Evolutionary conservation across 2,329 filamentous ascomycete genomes (phyloP).

Genomic region (Aspergillus sp.): DNA sequence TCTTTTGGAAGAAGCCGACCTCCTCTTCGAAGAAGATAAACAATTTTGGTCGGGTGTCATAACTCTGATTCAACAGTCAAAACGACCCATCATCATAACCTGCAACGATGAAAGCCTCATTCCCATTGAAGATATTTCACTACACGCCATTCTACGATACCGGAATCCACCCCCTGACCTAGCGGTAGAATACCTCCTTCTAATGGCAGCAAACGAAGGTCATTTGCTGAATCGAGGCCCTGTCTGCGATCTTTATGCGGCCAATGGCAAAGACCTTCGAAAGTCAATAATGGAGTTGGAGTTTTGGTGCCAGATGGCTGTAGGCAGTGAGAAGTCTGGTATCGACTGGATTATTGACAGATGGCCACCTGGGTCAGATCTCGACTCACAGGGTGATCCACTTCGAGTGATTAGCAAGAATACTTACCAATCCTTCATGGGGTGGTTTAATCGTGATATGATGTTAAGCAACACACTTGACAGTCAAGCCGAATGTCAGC

Average conservation of each 20-base stretch:
- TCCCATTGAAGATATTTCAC: conserved; percentile 65
- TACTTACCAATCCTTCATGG: conserved; percentile 76
- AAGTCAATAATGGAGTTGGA: conserved; percentile 79
- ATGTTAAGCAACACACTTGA: conserved; percentile 37
- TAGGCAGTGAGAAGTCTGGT: conserved; percentile 83
- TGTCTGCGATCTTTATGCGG: conserved; percentile 65
- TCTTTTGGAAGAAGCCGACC: conserved; percentile 85
- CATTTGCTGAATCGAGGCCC: conserved; percentile 68
- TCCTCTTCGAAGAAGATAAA: conserved; percentile 92
- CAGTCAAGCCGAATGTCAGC: conserved; percentile 58
- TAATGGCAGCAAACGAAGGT: conserved; percentile 83
- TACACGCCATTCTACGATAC: conserved; percentile 82
- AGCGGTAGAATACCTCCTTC: conserved; percentile 73
- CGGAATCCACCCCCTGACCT: conserved; percentile 60
- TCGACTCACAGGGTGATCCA: conserved; percentile 62
- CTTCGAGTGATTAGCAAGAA: conserved; percentile 75
- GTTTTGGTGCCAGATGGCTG: conserved; percentile 95
- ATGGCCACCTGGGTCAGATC: conserved; percentile 67
- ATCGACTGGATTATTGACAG: conserved; percentile 83
- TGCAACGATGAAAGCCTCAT: conserved; percentile 89
- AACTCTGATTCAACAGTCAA: conserved; percentile 74
- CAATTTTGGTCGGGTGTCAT: conserved; percentile 86
- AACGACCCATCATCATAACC: conserved; percentile 88
- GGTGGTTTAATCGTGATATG: conserved; percentile 63
- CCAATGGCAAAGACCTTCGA: conserved; percentile 68